phyloP scores from a whole-genome alignment of 225 moss, liverwort and hornwort genomes.

The Takakia lepidozioides region DNA sequence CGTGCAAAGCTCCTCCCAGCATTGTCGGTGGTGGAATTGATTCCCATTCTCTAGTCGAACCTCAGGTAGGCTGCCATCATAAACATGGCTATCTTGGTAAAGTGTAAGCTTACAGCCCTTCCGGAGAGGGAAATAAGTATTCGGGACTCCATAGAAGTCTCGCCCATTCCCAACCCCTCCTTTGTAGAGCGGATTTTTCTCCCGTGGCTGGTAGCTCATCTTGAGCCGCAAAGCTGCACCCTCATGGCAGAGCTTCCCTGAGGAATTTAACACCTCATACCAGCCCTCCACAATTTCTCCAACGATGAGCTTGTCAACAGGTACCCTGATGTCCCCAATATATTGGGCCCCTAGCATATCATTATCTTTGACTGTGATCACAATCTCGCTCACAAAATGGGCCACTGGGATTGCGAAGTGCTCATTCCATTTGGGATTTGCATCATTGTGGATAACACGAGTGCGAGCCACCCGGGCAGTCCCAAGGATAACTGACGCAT shows the following conservation, averaged over 20 bases:
- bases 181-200: constrained; percentile 38
- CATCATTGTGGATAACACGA: constrained; percentile 48
- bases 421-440: constrained; percentile 66
- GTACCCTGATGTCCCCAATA: constrained; percentile 56
- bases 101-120: constrained; percentile 56
- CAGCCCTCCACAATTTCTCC: constrained; percentile 58
- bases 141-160: constrained; percentile 41
- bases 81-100: constrained; percentile 84
- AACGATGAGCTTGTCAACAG: constrained; percentile 24
- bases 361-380: constrained; percentile 67
- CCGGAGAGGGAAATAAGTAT: constrained; percentile 69
- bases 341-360: constrained; percentile 77
- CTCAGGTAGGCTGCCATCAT: constrained; percentile 61
- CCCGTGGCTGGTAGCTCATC: constrained; percentile 41
- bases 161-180: constrained; percentile 39
- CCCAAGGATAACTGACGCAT: constrained; percentile 59
- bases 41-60: constrained; percentile 54
- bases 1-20: constrained; percentile 83
- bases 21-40: constrained; percentile 48
- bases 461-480: constrained; percentile 82
- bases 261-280: constrained; percentile 35
- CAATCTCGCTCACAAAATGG: constrained; percentile 57
- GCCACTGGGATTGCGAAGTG: constrained; percentile 72
- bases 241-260: constrained; percentile 46
- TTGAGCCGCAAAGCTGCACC: constrained; percentile 43